Evolutionary conservation across 257 asterid genomes (phyloP), one percentile per base, ranked within the genome.

Genomic region (Lycium barbarum): DNA sequence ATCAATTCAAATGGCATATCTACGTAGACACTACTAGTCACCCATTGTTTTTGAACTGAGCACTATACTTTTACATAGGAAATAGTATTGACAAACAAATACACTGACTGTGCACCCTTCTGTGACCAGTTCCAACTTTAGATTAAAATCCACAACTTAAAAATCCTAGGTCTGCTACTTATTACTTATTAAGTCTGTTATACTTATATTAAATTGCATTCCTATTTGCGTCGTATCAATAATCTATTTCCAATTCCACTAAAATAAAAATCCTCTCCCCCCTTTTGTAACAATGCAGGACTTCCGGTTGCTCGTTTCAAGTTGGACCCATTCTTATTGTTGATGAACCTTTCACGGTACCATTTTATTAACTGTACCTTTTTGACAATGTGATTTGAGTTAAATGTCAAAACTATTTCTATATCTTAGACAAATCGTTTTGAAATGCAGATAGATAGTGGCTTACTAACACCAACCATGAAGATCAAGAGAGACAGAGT

Each of bases 401-500:
- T 20, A n/a, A 73, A 5, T 1, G 7, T 3, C 54, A 57, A 18
- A 47, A 0, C 0, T 8, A 4, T 51, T 65, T 13, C 40, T 33
- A 5, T 79, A 55, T 43, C 57, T 33, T 85, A 68, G 86, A 74
- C 54, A 5, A 15, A 74, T 80, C 18, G 22, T 65, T 57, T 58
- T 12, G 54, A 22, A 22, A 22, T 90, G 92, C 96, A 95, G 99
- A 94, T 94, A 18, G 99, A 94, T 55, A 84, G 90, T 49, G 98
- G 98, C 85, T 87, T 93, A 72, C 90, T 96, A 98, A 96, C 98
- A 70, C 98, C 98, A 68, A 96, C 98, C 51, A 95, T 96, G 99
- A 95, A 96, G 89, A 88, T 95, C 54, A 91, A 91, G 88, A 91
- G 99, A 72, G 98, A 96, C 74, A 88, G 66, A 88, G 97, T 95